These are phyloP conservation scores for Leccinum variicolor DNA, from an alignment of 768 basidiomycete genomes.

Conservation along the genomic window DNA sequence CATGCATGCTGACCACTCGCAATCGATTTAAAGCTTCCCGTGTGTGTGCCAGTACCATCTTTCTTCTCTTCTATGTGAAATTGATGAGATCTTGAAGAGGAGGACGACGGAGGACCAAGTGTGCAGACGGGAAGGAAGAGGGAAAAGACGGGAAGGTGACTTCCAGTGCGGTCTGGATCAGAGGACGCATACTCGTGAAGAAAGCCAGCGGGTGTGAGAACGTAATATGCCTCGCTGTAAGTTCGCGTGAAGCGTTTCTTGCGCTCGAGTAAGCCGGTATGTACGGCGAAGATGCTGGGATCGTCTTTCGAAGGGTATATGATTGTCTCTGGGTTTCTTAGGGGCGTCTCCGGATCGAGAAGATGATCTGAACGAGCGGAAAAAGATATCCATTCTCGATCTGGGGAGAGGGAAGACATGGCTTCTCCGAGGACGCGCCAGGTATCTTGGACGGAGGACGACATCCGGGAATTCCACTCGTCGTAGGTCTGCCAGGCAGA, in stretches of 20 bases:
- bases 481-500: conserved; percentile 97
- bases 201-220: conserved; percentile 95
- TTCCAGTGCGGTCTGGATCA: conserved; percentile 55
- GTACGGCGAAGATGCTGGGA: conserved; percentile 78
- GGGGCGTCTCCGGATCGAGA: conserved; percentile 93
- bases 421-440: conserved; percentile 67
- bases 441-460: conserved; percentile 65
- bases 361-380: conserved; percentile 91
- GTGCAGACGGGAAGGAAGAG: conserved; percentile 95
- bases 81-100: conserved; percentile 75
- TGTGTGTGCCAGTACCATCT: conserved; percentile 66
- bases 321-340: conserved; percentile 74
- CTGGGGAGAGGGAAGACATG: conserved; percentile 79
- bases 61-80: conserved; percentile 96
- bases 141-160: conserved; percentile 67
- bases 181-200: conserved; percentile 86
- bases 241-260: conserved; percentile 92
- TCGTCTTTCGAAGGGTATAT: conserved; percentile 91
- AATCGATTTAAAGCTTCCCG: conserved; percentile 48
- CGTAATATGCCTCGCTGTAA: conserved; percentile 84
- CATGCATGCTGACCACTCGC: conserved; percentile 59
- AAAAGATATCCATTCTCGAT: conserved; percentile 95
- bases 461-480: conserved; percentile 88
- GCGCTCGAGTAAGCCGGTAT: conserved; percentile 87
- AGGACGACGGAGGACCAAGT: conserved; percentile 81